Evolutionary conservation across 2,329 filamentous ascomycete species (phyloP), one percentile per base, ranked within the genome.

Genomic region (Aotearoamyces nothofagi): DNA sequence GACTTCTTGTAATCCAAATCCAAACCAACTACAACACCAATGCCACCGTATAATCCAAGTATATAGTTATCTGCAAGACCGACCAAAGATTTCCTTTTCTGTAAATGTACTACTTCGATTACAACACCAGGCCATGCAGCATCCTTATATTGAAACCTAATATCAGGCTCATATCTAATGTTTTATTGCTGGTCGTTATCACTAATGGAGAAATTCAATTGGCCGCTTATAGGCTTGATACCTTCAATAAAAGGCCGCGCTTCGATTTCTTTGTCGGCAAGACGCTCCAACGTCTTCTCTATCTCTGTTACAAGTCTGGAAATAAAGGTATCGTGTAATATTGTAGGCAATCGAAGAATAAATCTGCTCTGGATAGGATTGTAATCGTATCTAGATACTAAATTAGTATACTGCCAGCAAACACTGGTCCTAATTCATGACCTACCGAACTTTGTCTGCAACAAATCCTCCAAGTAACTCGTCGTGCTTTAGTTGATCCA

Each of bases 321-420:
- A 11, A 29, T 20, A 29, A 39, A 35, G 20, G 35, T 31, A 16
- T 37, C 31, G 26, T 40, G 37, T 16, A 33, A 32, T 12, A 26
- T 34, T n/a, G 36, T 39, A 24, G 32, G 14, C 34, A 40, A 35
- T 28, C 36, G 36, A 34, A 39, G 26, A 33, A 35, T 32, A 20
- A 39, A 28, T 32, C 31, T 28, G 17, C 29, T 19, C 10, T 12
- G 9, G 26, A 31, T 26, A 30, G 34, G 32, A 32, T 37, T 26
- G 30, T 37, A 40, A 35, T 40, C 34, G 29, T 38, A 37, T 27
- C 36, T 39, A 35, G 20, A 17, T 24, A 27, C 29, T 34, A 35
- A 22, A 17, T 31, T 24, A 30, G 29, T 17, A 33, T 26, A n/a
- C 16, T 30, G 29, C 23, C 13, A 28, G 15, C 11, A 31, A 8